Percentiles rank a stretch among this genome's conserved stretches.
Evolutionary conservation across 352 stramenopile genomes (phyloP).

Genomic region (Phytophthora nicotianae): DNA sequence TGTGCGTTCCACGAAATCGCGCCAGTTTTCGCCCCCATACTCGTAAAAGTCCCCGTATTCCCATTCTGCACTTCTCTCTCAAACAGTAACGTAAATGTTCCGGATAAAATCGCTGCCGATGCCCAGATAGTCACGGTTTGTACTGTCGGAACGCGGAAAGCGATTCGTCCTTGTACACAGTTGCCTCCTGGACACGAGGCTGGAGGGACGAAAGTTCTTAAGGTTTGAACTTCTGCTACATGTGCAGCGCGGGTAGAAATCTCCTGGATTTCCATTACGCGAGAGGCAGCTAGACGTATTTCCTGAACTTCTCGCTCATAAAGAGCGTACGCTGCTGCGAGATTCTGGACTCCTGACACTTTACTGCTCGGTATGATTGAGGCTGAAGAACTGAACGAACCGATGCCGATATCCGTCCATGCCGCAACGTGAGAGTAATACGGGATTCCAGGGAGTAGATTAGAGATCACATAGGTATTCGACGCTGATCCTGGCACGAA

Average conservation of each 20-base stretch:
- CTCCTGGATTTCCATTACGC: slow-evolving; percentile 75
- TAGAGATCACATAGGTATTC: slow-evolving; percentile 53
- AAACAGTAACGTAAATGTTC: slow-evolving; percentile 60
- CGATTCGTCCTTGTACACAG: slow-evolving; percentile 61
- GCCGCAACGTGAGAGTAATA: slow-evolving; percentile 73
- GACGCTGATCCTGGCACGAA: slow-evolving; percentile 46
- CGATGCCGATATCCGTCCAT: slow-evolving; percentile 59
- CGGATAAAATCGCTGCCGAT: slow-evolving; percentile 49
- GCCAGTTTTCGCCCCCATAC: slow-evolving; percentile 24
- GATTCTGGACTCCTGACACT: slow-evolving; percentile 49
- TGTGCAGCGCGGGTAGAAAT: slow-evolving; percentile 64
- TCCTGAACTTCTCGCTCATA: slow-evolving; percentile 72
- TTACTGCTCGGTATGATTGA: slow-evolving; percentile 59
- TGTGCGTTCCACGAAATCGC: slow-evolving; percentile 54
- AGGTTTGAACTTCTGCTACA: slow-evolving; percentile 75
- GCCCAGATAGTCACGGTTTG: slow-evolving; percentile 74
- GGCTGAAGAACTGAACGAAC: slow-evolving; percentile 44
- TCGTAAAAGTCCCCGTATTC: slow-evolving; percentile 32
- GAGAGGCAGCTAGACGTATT: slow-evolving; percentile 65
- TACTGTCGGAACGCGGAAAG: slow-evolving; percentile 73
- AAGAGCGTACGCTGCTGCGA: slow-evolving; percentile 62
- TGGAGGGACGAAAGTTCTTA: slow-evolving; percentile 54
- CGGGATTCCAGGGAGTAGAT: slow-evolving; percentile 62
- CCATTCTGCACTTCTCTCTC: slow-evolving; percentile 32
- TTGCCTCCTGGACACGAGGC: slow-evolving; percentile 48